Base-by-base conservation (phyloP, 768 basidiomycete species). In the Erythrobasidium yunnanense region DNA sequence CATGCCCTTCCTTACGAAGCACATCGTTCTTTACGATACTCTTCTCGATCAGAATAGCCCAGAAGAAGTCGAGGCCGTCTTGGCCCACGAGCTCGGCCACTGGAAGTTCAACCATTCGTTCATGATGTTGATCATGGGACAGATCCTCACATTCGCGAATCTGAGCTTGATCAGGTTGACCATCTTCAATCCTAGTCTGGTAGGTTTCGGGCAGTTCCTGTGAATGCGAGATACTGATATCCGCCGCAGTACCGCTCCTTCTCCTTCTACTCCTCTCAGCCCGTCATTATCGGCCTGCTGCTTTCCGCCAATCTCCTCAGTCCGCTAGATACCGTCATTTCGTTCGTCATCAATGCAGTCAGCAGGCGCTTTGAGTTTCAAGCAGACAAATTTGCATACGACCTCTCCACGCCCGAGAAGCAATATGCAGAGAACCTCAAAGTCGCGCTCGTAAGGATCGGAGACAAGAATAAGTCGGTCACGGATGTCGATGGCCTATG, bases 11-110 rank as follows among this genome's bases (percentile, higher is more conserved):
- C 34, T 1, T 22, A 69, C 88, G 87, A 91, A 91, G 71, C 89
- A 91, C 77, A 89, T 93, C 70, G 90, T 97, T 75, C 87, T 99
- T 73, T 99, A 90, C 73, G 95, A 99, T 72, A 97, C 93, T 0
- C 82, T 99, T 70, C 90, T 97, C 76, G 85, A 92, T 73, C 84
- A 96, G 73, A 87, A 84, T 76, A 83, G 85, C 71, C 83, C 91
- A 0, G 87, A 89, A 25, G 90, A 96, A 76, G 90, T 99, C 29
- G 93, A 96, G 71, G 93, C 95, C 32, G 90, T 99, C n/a, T 82
- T 96, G 46, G 90, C 90, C 0, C 92, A 97, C 76, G 92, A 96
- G 72, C 86, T 96, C 34, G 93, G 93, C 0, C 93, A 97, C 78
- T 97, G 93, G 91, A 88, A 86, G 73, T 84, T 84, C 78, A 81